These are phyloP conservation scores for Butyriboletus loyo DNA, from an alignment of 768 basidiomycete species.

Conservation along the genomic window DNA sequence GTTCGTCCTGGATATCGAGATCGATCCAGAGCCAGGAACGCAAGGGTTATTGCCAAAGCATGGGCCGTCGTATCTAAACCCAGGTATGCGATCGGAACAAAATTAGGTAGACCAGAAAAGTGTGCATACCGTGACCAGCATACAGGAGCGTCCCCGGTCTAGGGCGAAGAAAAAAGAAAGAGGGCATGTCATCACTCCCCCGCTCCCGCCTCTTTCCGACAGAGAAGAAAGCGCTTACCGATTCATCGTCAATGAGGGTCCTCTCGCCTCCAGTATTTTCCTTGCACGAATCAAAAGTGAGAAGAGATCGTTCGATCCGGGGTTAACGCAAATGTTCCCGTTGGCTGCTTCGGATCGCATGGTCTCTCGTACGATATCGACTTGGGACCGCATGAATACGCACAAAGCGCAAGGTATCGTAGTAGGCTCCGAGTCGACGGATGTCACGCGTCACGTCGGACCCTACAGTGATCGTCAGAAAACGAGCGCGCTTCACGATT, in stretches of 20 bases:
- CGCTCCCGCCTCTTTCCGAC: neutral
- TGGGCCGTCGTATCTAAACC: constrained; percentile 30
- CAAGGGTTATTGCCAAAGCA: constrained; percentile 30
- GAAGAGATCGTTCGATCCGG: constrained; percentile 12
- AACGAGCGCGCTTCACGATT: neutral
- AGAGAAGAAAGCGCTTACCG: constrained; percentile 3
- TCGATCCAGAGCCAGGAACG: constrained; percentile 29
- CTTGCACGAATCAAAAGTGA: constrained; percentile 13
- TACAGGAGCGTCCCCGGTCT: constrained; percentile 57
- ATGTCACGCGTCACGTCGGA: constrained; percentile 14
- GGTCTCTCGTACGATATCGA: constrained; percentile 1
- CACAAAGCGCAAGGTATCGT: constrained; percentile 15
- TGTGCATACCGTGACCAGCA: constrained; percentile 50
- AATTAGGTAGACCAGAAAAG: neutral
- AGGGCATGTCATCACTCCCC: neutral
- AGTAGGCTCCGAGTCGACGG: constrained; percentile 16
- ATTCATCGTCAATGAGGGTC: constrained; percentile 12
- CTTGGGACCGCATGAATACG: constrained; percentile 17
- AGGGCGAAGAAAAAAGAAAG: neutral
- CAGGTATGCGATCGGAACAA: neutral
- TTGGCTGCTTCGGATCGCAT: constrained; percentile 1
- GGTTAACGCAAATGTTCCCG: neutral
- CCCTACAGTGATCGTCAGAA: constrained; percentile 6
- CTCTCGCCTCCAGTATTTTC: constrained; percentile 14
- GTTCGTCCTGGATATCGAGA: constrained; percentile 31